Conservation (phyloP, 2,329 filamentous ascomycete species). For the Gliomastix tumulicola region DNA sequence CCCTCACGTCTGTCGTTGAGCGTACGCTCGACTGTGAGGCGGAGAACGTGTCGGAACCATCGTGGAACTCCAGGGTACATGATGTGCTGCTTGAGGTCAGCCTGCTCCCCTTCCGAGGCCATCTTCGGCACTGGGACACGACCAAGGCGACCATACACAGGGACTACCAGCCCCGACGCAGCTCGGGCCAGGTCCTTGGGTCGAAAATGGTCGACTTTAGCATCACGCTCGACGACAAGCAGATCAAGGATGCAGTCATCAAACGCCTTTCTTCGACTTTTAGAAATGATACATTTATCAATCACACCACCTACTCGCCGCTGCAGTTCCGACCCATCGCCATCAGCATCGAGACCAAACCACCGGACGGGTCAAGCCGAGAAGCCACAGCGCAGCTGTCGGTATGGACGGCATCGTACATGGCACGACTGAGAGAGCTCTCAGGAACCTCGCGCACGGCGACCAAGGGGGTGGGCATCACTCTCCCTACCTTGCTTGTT, state of each 20-base stretch:
- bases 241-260: background rate
- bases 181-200: background rate
- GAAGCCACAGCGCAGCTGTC: background rate
- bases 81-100: background rate
- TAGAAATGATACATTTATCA: too few relatives aligned
- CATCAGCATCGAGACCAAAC: background rate
- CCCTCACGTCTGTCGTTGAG: too few relatives aligned
- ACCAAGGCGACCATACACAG: background rate
- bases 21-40: background rate
- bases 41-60: background rate
- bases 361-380: background rate
- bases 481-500: background rate
- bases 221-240: background rate
- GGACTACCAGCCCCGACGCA: background rate
- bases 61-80: background rate
- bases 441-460: background rate
- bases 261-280: too few relatives aligned
- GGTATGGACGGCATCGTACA: background rate
- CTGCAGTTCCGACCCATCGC: background rate
- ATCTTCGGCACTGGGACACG: background rate
- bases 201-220: background rate
- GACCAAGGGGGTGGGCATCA: background rate
- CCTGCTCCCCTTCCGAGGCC: background rate
- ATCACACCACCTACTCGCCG: background rate
- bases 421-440: background rate